These are phyloP conservation scores for Rhizoclosmatium sp. DNA, from an alignment of 192 early-diverging fungal species.

Conservation along the genomic window DNA sequence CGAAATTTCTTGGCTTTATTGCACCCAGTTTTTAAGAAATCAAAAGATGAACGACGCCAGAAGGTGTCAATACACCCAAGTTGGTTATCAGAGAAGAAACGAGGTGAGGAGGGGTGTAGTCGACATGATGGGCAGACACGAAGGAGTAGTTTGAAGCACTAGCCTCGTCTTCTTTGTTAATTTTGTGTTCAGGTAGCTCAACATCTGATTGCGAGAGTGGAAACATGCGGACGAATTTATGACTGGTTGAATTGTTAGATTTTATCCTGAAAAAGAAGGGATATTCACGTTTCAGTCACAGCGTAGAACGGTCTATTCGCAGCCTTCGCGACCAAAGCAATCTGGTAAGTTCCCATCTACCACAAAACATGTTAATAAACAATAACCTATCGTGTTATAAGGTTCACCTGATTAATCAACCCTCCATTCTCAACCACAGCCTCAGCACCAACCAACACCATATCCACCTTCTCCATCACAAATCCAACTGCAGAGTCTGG, in stretches of 20 bases:
- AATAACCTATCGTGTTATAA: neutral
- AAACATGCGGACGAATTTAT: slow-evolving; percentile 96
- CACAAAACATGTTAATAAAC: slow-evolving; percentile 5
- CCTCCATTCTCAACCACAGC: slow-evolving; percentile 98
- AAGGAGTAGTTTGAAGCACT: slow-evolving; percentile 65
- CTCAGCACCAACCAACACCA: slow-evolving; percentile 97
- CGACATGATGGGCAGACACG: slow-evolving; percentile 57
- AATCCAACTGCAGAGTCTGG: slow-evolving; percentile 90
- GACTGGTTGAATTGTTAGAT: slow-evolving; percentile 54
- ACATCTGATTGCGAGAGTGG: slow-evolving; percentile 97
- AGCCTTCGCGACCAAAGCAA: slow-evolving; percentile 95
- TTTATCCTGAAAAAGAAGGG: slow-evolving; percentile 14
- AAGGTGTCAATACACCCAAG: slow-evolving; percentile 86
- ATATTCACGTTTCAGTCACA: slow-evolving; percentile 85
- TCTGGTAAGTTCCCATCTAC: slow-evolving; percentile 93
- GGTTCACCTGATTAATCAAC: slow-evolving; percentile 83
- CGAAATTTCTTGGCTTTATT: neutral
- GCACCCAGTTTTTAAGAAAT: slow-evolving; percentile 3
- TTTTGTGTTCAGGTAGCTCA: slow-evolving; percentile 27
- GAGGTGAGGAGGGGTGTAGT: slow-evolving; percentile 90
- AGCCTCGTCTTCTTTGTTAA: slow-evolving; percentile 15
- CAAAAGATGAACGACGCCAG: slow-evolving; percentile 64
- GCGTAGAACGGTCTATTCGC: slow-evolving; percentile 93
- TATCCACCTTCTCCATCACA: slow-evolving; percentile 91
- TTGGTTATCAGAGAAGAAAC: slow-evolving; percentile 88